Conservation (phyloP, 2,329 filamentous ascomycete species). For the Pseudopyrenochaeta lycopersici region DNA sequence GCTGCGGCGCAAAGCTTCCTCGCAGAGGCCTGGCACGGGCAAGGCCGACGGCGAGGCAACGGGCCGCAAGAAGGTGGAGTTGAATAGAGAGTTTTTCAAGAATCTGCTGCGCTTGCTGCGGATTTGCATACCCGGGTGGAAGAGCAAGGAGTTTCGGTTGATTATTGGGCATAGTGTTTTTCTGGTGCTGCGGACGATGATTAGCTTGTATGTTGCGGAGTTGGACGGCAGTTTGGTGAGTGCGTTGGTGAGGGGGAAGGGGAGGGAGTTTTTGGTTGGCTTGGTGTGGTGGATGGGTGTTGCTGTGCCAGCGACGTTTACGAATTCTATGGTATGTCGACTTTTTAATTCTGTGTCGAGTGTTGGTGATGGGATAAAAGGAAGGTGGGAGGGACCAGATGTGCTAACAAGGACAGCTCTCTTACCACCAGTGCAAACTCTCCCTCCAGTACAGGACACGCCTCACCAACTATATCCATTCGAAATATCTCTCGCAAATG, state of each 20-base stretch:
- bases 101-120: slow-evolving; percentile 79
- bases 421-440: slow-evolving; percentile 95
- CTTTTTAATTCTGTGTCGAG: not conserved
- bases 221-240: slow-evolving; percentile 95
- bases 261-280: slow-evolving; percentile 85
- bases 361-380: not conserved
- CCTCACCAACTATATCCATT: slow-evolving; percentile 93
- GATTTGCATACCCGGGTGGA: slow-evolving; percentile 91
- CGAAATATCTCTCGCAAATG: slow-evolving; percentile 95
- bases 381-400: not conserved
- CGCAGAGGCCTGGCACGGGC: slow-evolving; percentile 52
- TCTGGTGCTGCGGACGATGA: slow-evolving; percentile 85
- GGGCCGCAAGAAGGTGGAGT: slow-evolving; percentile 80
- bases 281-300: slow-evolving; percentile 99
- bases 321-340: slow-evolving; percentile 89
- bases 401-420: slow-evolving; percentile 67
- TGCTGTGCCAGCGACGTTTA: slow-evolving; percentile 94
- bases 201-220: slow-evolving; percentile 95
- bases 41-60: slow-evolving; percentile 47
- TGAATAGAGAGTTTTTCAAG: slow-evolving; percentile 87
- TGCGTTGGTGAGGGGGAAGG: slow-evolving; percentile 88
- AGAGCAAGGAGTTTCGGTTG: slow-evolving; percentile 85
- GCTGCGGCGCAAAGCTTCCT: slow-evolving; percentile 60
- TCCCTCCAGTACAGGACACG: slow-evolving; percentile 92
- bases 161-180: slow-evolving; percentile 93